Conservation (phyloP, 345 rosid species). For the Boechera stricta region DNA sequence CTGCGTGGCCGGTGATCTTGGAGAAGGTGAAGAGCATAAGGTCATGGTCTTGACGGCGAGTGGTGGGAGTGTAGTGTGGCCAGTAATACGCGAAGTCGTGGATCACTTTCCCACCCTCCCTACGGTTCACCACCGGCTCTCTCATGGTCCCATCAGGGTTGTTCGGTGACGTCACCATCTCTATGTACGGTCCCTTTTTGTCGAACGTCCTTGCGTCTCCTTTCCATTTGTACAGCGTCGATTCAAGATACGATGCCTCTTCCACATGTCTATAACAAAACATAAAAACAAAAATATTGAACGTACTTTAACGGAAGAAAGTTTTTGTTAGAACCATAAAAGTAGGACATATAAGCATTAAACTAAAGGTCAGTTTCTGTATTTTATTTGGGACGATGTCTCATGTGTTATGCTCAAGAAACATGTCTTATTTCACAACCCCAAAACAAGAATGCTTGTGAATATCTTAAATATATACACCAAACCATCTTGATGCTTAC, state of each 20-base stretch:
- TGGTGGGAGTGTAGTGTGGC: constrained; percentile 84
- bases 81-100: constrained; percentile 89
- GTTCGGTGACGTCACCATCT: constrained; percentile 76
- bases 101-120: constrained; percentile 55
- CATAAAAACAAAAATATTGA: background rate
- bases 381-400: too few species aligned
- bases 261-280: constrained; percentile 56
- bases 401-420: background rate
- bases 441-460: background rate
- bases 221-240: constrained; percentile 75
- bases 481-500: background rate
- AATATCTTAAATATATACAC: background rate
- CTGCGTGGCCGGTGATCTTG: constrained; percentile 89
- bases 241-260: constrained; percentile 54
- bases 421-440: background rate
- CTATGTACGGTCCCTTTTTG: constrained; percentile 63
- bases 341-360: background rate
- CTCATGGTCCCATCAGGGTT: constrained; percentile 81
- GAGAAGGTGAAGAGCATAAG: constrained; percentile 90
- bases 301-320: background rate
- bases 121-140: constrained; percentile 63
- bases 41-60: constrained; percentile 61
- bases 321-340: background rate
- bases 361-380: background rate
- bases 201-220: constrained; percentile 70